Evolutionary conservation across 2,329 filamentous ascomycete species (phyloP).

Genomic region (Phoma herbarum): DNA sequence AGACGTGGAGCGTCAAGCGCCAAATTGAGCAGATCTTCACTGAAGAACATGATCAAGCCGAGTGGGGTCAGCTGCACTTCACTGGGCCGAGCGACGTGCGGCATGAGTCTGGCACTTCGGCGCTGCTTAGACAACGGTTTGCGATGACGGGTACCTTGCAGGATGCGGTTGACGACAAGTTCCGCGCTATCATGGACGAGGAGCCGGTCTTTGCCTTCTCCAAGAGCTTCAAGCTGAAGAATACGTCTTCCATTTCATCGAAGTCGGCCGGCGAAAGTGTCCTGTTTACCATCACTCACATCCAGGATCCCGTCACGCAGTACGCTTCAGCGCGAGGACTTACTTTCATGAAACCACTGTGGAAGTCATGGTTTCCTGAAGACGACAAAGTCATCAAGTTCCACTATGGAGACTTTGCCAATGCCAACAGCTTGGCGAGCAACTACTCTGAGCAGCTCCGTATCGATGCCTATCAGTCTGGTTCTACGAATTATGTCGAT

Average conservation of each 20-base stretch:
- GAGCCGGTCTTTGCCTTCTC: conserved; percentile 83
- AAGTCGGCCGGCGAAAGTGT: conserved; percentile 55
- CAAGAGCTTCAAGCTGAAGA: conserved; percentile 48
- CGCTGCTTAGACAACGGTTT: conserved; percentile 72
- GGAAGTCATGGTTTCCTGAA: conserved; percentile 76
- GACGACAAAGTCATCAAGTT: conserved; percentile 73
- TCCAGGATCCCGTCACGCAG: conserved; percentile 81
- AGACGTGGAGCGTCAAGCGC: conserved; percentile 72
- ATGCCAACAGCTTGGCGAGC: conserved; percentile 69
- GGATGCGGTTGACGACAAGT: conserved; percentile 72
- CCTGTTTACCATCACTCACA: conserved; percentile 78
- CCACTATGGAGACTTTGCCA: conserved; percentile 77
- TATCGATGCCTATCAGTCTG: conserved; percentile 75
- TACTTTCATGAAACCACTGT: conserved; percentile 80
- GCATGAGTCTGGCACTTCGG: conserved; percentile 76
- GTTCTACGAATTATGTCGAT: conserved; percentile 77
- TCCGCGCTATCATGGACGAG: conserved; percentile 75
- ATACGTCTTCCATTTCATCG: conserved; percentile 8
- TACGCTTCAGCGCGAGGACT: conserved; percentile 79
- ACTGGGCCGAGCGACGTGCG: conserved; percentile 72
- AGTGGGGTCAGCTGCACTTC: conserved; percentile 86
- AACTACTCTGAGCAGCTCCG: conserved; percentile 78
- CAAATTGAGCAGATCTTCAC: conserved; percentile 73
- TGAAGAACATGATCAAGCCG: conserved; percentile 75
- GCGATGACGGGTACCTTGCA: conserved; percentile 71